A percentile compares a stretch with the other conserved stretches of the same genome.
Conservation (phyloP, 208 protist species). For the Crithidia fasciculata region DNA sequence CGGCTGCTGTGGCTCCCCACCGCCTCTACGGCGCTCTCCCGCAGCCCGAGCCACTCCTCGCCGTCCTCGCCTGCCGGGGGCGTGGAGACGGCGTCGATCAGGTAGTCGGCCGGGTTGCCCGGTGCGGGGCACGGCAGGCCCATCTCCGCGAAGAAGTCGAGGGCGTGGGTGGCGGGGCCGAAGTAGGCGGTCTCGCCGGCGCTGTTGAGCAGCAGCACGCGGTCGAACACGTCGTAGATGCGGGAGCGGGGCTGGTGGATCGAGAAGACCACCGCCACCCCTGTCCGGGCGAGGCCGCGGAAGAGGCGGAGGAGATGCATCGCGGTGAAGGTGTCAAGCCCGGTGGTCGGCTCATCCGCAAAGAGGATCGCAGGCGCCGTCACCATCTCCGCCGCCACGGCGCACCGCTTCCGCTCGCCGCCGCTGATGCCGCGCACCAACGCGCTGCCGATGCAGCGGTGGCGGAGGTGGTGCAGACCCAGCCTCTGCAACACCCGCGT, state of each 20-base stretch:
- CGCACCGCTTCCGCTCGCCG: constrained; percentile 77
- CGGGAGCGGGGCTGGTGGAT: constrained; percentile 78
- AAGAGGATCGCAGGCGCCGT: constrained; percentile 70
- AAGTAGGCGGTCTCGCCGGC: constrained; percentile 85
- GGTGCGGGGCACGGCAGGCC: constrained; percentile 41
- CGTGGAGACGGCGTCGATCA: constrained; percentile 69
- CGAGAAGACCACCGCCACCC: constrained; percentile 68
- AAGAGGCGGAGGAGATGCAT: constrained; percentile 60
- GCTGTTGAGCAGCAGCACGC: constrained; percentile 79
- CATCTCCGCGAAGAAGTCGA: constrained; percentile 67
- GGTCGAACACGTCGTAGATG: constrained; percentile 71
- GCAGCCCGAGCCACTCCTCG: constrained; percentile 12
- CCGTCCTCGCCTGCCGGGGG: constrained; percentile 20
- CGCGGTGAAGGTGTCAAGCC: constrained; percentile 86
- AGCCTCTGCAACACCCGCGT: constrained; percentile 36
- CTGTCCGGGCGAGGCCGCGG: constrained; percentile 43
- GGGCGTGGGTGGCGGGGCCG: constrained; percentile 56
- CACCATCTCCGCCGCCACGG: constrained; percentile 73
- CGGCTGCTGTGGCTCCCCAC: constrained; percentile 11
- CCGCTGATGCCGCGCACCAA: constrained; percentile 70
- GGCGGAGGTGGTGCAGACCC: constrained; percentile 53
- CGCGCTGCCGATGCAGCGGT: constrained; percentile 54
- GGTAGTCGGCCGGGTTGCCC: constrained; percentile 88
- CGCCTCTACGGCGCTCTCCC: constrained; percentile 13
- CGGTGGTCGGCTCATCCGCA: constrained; percentile 84